Conservation (phyloP, 1,284 basidiomycete genomes). For the Cryptococcus hybrid region DNA sequence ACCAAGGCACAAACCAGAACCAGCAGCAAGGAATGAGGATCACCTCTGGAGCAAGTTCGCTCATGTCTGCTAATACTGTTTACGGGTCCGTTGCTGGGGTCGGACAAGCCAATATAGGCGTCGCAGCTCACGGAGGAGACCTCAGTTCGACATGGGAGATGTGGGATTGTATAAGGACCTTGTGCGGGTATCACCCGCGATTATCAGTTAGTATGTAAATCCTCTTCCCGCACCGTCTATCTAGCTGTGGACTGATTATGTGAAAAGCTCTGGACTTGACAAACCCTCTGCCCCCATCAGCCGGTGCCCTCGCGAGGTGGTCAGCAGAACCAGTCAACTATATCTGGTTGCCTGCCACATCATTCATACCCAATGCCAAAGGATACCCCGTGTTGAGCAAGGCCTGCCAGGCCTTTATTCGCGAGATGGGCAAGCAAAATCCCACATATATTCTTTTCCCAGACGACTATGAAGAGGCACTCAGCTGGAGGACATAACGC, state of each 20-base stretch:
- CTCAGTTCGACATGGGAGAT: constrained; percentile 92
- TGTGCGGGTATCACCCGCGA: constrained; percentile 83
- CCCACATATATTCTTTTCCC: constrained; percentile 79
- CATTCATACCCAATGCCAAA: constrained; percentile 94
- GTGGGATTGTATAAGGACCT: constrained; percentile 89
- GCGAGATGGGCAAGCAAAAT: constrained; percentile 81
- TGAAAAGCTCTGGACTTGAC: constrained; percentile 79
- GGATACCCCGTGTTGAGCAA: constrained; percentile 97
- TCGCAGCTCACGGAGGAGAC: constrained; percentile 51
- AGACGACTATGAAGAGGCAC: constrained; percentile 64
- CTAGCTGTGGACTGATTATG: not conserved
- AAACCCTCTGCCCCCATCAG: constrained; percentile 74
- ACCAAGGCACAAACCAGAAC: not conserved
- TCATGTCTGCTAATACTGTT: too few relatives aligned
- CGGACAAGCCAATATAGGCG: not conserved
- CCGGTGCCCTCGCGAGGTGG: constrained; percentile 77
- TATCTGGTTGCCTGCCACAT: constrained; percentile 81
- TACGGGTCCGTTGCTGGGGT: constrained; percentile 5
- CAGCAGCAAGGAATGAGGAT: constrained; percentile 4
- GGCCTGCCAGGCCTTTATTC: constrained; percentile 81
- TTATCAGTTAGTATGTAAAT: constrained; percentile 69
- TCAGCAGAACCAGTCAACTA: constrained; percentile 84
- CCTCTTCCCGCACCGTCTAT: not conserved
- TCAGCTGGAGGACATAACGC: constrained; percentile 76
- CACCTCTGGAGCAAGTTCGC: constrained; percentile 20